phyloP scores from a whole-genome alignment of 768 basidiomycete genomes.

The Rhodotorula graminis region DNA sequence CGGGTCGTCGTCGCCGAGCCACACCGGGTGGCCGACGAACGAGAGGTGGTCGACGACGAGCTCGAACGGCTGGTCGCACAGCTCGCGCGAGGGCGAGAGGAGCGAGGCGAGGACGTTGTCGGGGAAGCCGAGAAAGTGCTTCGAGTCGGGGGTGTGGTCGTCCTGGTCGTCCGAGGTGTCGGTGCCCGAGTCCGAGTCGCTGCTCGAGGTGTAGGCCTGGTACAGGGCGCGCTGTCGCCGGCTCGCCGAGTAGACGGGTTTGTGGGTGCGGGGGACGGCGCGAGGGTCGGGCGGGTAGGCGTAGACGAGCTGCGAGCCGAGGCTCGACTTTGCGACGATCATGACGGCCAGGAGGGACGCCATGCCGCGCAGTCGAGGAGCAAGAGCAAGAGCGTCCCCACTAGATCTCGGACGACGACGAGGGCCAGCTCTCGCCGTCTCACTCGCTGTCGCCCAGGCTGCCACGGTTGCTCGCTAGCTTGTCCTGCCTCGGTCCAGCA shows the following conservation, averaged over 20 bases:
- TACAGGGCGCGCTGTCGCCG: slow-evolving; percentile 13
- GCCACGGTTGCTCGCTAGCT: background rate
- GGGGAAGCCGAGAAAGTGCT: slow-evolving; percentile 66
- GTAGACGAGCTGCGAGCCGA: slow-evolving; percentile 38
- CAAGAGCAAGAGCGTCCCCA: too few relatives aligned
- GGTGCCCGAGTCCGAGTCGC: background rate
- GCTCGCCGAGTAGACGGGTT: slow-evolving; percentile 38
- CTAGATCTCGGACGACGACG: background rate
- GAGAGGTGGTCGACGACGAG: slow-evolving; percentile 83
- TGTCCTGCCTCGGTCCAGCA: background rate
- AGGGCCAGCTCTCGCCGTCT: background rate
- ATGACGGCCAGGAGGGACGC: slow-evolving; percentile 39
- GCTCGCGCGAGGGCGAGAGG: slow-evolving; percentile 66
- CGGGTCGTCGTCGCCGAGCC: slow-evolving; percentile 60
- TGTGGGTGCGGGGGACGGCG: slow-evolving; percentile 37
- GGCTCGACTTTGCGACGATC: slow-evolving; percentile 35
- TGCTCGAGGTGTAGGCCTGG: slow-evolving; percentile 6
- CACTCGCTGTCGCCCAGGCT: background rate
- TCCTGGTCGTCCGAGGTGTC: background rate
- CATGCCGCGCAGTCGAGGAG: background rate
- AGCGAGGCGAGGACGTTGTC: slow-evolving; percentile 73
- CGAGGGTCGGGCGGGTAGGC: slow-evolving; percentile 37
- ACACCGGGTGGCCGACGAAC: slow-evolving; percentile 92
- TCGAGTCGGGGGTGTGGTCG: slow-evolving; percentile 9
- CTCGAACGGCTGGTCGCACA: slow-evolving; percentile 93